Evolutionary conservation across 192 early-diverging fungal species (phyloP).

Genomic region (Backusella macrospora): DNA sequence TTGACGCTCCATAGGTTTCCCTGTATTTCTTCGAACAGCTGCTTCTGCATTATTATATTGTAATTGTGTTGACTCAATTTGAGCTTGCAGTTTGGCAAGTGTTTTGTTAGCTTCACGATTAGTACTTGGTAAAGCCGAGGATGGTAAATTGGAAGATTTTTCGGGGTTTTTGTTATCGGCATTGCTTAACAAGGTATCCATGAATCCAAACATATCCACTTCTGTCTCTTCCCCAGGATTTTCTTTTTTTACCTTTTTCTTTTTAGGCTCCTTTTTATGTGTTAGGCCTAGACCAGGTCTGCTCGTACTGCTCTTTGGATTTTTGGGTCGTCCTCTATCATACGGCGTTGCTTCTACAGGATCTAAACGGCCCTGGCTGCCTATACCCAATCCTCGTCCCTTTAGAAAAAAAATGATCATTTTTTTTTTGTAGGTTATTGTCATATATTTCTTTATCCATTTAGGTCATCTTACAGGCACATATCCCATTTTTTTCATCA

Average conservation of each 20-base stretch:
- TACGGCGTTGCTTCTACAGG: background rate
- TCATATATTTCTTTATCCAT: slow-evolving; percentile 4
- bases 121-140: background rate
- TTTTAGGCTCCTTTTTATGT: background rate
- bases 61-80: background rate
- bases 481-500: slow-evolving; percentile 71
- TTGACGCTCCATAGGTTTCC: background rate
- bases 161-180: background rate
- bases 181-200: background rate
- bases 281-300: slow-evolving; percentile 17
- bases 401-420: slow-evolving; percentile 1
- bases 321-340: background rate
- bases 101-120: background rate
- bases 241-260: background rate
- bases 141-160: background rate
- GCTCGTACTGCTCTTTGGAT: too few relatives aligned
- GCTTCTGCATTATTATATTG: background rate
- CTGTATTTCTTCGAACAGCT: slow-evolving; percentile 13
- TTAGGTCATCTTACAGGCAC: slow-evolving; percentile 17
- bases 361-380: slow-evolving; percentile 17
- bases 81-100: slow-evolving; percentile 4
- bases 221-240: background rate
- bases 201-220: slow-evolving; percentile 3
- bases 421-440: background rate
- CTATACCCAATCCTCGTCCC: slow-evolving; percentile 21